Evolutionary conservation across 2,329 filamentous ascomycete species (phyloP).

Genomic region (Acrocalymma vagum): DNA sequence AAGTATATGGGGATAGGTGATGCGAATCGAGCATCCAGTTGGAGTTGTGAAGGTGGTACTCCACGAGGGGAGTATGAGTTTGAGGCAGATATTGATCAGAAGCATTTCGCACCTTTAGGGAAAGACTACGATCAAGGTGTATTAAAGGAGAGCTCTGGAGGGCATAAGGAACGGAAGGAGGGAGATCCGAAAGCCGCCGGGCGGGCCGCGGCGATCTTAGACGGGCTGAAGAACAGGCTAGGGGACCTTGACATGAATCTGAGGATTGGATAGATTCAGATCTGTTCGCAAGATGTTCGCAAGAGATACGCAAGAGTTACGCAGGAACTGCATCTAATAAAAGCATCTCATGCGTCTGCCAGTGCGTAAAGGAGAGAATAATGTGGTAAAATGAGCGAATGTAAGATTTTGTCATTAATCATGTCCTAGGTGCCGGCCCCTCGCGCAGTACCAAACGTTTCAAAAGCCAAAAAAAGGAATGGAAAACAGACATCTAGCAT

Average conservation of each 20-base stretch:
- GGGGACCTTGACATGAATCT: conserved; percentile 26
- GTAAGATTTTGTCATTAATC: too few species aligned
- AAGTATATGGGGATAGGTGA: conserved; percentile 26
- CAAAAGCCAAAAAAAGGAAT: too few species aligned
- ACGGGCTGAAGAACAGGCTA: conserved; percentile 25
- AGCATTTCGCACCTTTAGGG: background rate
- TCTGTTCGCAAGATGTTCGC: conserved; percentile 9
- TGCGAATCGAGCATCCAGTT: conserved; percentile 25
- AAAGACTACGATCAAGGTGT: background rate
- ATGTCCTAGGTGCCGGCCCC: too few species aligned
- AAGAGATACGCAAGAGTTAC: too few species aligned
- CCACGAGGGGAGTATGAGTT: conserved; percentile 12
- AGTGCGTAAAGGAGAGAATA: too few species aligned
- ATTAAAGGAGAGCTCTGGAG: too few species aligned
- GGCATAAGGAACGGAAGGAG: background rate
- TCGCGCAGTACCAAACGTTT: too few species aligned
- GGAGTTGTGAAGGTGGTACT: conserved; percentile 32
- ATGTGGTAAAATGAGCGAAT: too few species aligned
- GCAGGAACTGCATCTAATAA: too few species aligned
- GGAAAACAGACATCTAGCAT: background rate
- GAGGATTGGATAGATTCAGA: conserved; percentile 19
- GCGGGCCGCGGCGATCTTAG: conserved; percentile 24
- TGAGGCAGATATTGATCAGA: conserved; percentile 6
- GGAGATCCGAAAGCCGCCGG: conserved; percentile 5
- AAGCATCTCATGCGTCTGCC: too few species aligned